Base-by-base conservation (phyloP, 2,329 filamentous ascomycete species). In the Phoma sp. region DNA sequence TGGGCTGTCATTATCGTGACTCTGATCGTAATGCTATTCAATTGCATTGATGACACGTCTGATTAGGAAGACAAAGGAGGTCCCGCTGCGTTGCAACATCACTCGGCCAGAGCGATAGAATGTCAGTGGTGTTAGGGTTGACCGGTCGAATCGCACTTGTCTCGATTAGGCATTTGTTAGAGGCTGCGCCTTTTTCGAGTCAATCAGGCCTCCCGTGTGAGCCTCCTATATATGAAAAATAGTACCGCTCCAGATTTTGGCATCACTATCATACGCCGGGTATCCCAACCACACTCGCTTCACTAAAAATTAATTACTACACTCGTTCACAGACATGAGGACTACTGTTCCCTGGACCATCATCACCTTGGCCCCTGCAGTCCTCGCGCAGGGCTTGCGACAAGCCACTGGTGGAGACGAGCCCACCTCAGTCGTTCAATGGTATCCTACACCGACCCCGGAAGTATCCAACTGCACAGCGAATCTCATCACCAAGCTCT, bases 401-500 rank as follows among this genome's bases (percentile, higher is more conserved):
- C 41, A 44, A 9, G 41, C 41, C 10, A 44, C 41, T 33, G 41
- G 41, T 23, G 41, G 27, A 23, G 41, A 33, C 22, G 41, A 44
- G 41, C 29, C 41, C 2, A 44, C 41, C 18, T 23, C 41, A 25
- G 29, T 33, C 14, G 29, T 44, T 24, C 41, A 44, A 44, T 23
- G 41, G 27, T 44, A 44, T 9, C 41, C 41, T n/a, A 33, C 27
- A 44, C 41, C 41, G 7, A 44, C 29, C 23, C 41, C 41, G 4
- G 41, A 44, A 33, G 18, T 44, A 9, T 44, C 41, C 27, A 44
- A 44, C 11, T 44, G 41, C 41, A 44, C 41, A 10, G 41, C 41
- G 10, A 33, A 33, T 11, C 41, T 44, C 29, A 33, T 44, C 29
- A 44, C 41, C 41, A 44, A 27, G 4, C 41, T 44, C 27, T 44